phyloP scores from a whole-genome alignment of 148 eudicot genomes.

The Chenopodium quinoa region DNA sequence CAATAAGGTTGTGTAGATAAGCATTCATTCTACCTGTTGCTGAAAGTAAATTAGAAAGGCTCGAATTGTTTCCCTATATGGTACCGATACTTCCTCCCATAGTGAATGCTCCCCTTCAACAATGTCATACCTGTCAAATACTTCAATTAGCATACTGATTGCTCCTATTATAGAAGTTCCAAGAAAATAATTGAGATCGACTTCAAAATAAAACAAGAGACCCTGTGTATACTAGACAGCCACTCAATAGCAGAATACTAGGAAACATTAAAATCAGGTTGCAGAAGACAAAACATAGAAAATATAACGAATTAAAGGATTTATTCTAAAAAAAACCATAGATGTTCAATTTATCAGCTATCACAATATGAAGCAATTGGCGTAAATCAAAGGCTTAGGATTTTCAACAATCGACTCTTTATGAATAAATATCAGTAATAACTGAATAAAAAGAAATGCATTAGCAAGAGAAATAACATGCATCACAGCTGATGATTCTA shows the following conservation, averaged over 20 bases:
- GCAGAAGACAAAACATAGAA: background rate
- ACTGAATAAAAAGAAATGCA: background rate
- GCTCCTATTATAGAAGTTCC: conserved; percentile 29
- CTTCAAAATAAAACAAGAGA: conserved; percentile 4
- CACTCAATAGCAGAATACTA: conserved; percentile 7
- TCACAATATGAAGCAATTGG: background rate
- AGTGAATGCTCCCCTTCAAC: conserved; percentile 87
- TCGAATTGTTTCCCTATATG: conserved; percentile 90
- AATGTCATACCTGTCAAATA: conserved; percentile 70
- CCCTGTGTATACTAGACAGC: background rate
- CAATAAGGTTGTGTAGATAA: background rate
- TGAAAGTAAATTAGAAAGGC: conserved; percentile 87
- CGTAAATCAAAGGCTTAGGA: background rate
- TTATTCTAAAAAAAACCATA: background rate
- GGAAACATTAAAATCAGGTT: background rate
- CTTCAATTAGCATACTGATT: conserved; percentile 34
- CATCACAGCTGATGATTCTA: conserved; percentile 7
- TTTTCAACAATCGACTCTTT: background rate
- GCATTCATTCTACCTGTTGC: conserved; percentile 59
- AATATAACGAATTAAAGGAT: background rate
- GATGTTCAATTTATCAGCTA: background rate
- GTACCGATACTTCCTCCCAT: conserved; percentile 89
- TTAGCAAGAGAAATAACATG: conserved; percentile 22
- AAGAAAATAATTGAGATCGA: conserved; percentile 16
- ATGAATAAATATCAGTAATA: background rate